Base-by-base conservation (phyloP, 306 rosid genomes). In the Cajanus cajan region DNA sequence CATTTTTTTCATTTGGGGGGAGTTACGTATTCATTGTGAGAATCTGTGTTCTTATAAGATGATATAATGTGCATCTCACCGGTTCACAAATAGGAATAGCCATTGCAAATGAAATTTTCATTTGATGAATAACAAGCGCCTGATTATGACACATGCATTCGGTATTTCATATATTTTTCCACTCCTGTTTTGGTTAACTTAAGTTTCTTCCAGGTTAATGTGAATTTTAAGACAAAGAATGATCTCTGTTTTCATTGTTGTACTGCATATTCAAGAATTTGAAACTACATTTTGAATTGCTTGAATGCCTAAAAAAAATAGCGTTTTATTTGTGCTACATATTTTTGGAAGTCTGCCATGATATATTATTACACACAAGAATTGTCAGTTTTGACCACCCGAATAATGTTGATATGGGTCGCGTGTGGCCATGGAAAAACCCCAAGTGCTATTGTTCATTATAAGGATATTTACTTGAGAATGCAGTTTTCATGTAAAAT, bases 291-390 rank as follows among this genome's bases (percentile, higher is more conserved):
- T 74, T 51, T 16, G 52, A 34, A 43, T 52, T 11, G 15, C 62
- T 41, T 28, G 51, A 71, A 72, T 72, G 59, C 48, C 73, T 80
- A 62, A 72, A 5, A 16, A 34, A n/a, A 41, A 15, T 37, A 40
- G 62, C 62, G n/a, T 37, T 50, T 37, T 72, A 79, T 71, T 51
- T 5, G 22, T 63, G 73, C 48, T 66, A 48, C 66, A 18, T 47
- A 64, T 47, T 79, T 71, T n/a, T 63, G 66, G 18, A 74, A 55
- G 58, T 18, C 41, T 40, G 4, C 62, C 79, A 64, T 41, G 57
- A 9, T 59, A 55, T 64, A n/a, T n/a, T n/a, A n/a, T n/a, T 33
- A 18, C 14, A 8, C 22, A 34, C 54, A 70, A 19, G 59, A 79
- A 61, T 62, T 8, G 47, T 59, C 68, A 40, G 19, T 63, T 39